Conservation (phyloP, 2,329 filamentous ascomycete species). For the Aspergillus luchuensis region DNA sequence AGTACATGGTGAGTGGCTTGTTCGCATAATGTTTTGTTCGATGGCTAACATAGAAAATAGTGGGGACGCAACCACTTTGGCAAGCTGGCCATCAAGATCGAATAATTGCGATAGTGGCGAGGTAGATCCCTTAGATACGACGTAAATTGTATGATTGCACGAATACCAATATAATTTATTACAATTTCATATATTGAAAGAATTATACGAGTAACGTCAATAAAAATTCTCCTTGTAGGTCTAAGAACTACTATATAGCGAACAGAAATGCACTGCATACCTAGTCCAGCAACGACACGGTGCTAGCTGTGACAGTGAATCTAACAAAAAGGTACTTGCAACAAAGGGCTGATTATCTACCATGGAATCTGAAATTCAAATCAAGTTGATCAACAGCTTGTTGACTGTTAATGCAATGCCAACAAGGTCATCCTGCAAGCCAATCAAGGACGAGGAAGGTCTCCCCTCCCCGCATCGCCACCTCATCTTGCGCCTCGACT, state of each 20-base stretch:
- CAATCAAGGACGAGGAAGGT: not conserved
- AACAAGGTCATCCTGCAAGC: not conserved
- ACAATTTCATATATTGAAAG: not conserved
- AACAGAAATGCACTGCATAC: too few species aligned
- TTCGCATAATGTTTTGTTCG: not conserved
- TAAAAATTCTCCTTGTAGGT: too few species aligned
- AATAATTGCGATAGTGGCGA: slow-evolving; percentile 20
- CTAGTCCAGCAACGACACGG: too few species aligned
- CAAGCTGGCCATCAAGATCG: slow-evolving; percentile 55
- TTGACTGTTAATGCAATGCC: not conserved
- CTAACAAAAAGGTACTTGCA: too few species aligned
- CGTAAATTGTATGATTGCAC: not conserved
- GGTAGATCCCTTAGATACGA: not conserved
- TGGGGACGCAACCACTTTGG: slow-evolving; percentile 59
- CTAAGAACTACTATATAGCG: too few species aligned
- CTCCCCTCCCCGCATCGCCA: slow-evolving; percentile 20
- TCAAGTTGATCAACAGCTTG: not conserved
- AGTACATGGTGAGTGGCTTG: slow-evolving; percentile 50
- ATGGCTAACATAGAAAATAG: slow-evolving; percentile 29
- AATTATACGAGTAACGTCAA: too few species aligned
- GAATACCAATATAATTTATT: not conserved
- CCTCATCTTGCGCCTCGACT: slow-evolving; percentile 5
- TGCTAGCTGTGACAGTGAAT: too few species aligned
- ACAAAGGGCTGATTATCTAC: too few species aligned
- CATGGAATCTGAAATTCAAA: too few species aligned